Percentiles rank a stretch among this genome's conserved stretches.
Conservation (phyloP, 805 yeast species). For the Candida parachauliodes region DNA sequence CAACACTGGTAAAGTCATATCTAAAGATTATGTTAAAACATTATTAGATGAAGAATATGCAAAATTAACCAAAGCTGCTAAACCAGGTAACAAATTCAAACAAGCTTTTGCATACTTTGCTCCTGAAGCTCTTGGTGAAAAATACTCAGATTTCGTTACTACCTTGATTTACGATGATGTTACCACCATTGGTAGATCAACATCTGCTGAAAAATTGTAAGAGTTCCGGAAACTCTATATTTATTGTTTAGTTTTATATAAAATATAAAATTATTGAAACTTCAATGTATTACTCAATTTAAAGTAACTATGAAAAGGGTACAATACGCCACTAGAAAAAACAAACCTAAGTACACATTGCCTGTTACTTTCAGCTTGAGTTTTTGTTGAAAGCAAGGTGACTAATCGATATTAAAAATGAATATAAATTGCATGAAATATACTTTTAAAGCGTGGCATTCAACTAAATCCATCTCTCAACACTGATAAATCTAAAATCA, state of each 20-base stretch:
- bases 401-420: no score
- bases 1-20: conserved; percentile 55
- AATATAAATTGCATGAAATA: no score
- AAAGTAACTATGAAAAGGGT: no score
- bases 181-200: conserved; percentile 48
- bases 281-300: no score
- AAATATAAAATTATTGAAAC: not conserved
- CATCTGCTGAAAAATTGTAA: conserved; percentile 39
- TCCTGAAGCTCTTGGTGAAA: conserved; percentile 69
- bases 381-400: no score
- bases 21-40: conserved; percentile 54
- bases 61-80: conserved; percentile 45
- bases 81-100: conserved; percentile 61
- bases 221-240: not conserved
- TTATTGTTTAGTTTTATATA: not conserved
- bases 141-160: conserved; percentile 74
- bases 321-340: no score
- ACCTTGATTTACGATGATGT: conserved; percentile 72
- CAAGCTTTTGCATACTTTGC: conserved; percentile 68
- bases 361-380: no score
- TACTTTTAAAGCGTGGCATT: no score
- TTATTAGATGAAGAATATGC: conserved; percentile 62
- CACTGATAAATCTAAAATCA: no score
- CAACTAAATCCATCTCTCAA: no score
- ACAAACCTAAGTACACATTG: no score